Percentiles rank a stretch among this genome's conserved stretches.
phyloP scores from a whole-genome alignment of 306 rosid genomes.

The Crataegus laevigata region DNA sequence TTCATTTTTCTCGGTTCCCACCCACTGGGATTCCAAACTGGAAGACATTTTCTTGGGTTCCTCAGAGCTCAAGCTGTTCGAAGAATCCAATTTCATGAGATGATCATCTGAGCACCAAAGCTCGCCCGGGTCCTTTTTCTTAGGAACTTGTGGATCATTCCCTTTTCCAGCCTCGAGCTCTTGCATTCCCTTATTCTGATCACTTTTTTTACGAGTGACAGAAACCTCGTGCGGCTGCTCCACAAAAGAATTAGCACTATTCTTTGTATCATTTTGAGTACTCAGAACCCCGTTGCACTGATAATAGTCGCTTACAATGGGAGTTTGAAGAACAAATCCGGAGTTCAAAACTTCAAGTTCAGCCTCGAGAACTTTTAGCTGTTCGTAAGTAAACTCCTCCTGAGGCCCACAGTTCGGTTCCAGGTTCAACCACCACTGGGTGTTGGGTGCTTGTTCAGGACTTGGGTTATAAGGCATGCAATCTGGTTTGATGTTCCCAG shows the following conservation, averaged over 20 bases:
- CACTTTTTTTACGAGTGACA: constrained; percentile 28
- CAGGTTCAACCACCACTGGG: constrained; percentile 68
- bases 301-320: constrained; percentile 21
- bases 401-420: constrained; percentile 39
- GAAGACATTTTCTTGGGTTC: constrained; percentile 35
- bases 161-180: constrained; percentile 33
- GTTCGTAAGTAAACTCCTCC: constrained; percentile 31
- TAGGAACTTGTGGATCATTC: constrained; percentile 20
- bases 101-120: constrained; percentile 40
- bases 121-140: constrained; percentile 39
- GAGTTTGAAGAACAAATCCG: constrained; percentile 25
- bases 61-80: constrained; percentile 30
- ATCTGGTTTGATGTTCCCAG: constrained; percentile 22
- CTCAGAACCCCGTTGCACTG: constrained; percentile 23
- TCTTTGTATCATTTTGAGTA: constrained; percentile 19
- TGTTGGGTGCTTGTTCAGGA: constrained; percentile 24
- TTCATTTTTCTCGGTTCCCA: constrained; percentile 41
- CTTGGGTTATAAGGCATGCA: constrained; percentile 8
- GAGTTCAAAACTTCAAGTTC: constrained; percentile 34
- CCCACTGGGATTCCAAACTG: constrained; percentile 48
- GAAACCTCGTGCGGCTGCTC: constrained; percentile 25
- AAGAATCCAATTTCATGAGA: constrained; percentile 43
- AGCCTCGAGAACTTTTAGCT: constrained; percentile 29
- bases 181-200: constrained; percentile 13
- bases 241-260: constrained; percentile 13